Evolutionary conservation across 2,329 filamentous ascomycete genomes (phyloP).

Genomic region (Aspergillus fischeri): DNA sequence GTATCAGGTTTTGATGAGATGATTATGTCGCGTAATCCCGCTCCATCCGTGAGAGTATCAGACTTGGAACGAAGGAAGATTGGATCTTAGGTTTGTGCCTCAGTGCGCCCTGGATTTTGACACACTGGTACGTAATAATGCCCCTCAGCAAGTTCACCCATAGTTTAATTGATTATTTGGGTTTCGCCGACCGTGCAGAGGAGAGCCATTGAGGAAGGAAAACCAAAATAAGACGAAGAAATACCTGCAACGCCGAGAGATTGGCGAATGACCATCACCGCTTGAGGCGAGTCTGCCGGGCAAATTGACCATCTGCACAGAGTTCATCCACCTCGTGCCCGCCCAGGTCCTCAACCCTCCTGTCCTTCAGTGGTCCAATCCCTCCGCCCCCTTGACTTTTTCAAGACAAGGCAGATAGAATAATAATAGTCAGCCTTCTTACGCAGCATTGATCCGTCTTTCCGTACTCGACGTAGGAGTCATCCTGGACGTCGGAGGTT

Average conservation of each 20-base stretch:
- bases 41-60: neutral
- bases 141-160: neutral
- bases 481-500: neutral
- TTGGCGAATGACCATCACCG: neutral
- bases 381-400: neutral
- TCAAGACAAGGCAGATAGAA: neutral
- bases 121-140: neutral
- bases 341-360: neutral
- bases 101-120: neutral
- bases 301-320: neutral
- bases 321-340: neutral
- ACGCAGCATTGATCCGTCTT: neutral
- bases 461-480: neutral
- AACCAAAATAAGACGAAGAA: neutral
- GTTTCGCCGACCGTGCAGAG: neutral
- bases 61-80: neutral
- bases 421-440: neutral
- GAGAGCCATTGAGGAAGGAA: neutral
- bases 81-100: neutral
- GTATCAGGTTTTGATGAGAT: conserved; percentile 4
- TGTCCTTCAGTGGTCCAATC: neutral
- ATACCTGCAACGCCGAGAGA: neutral
- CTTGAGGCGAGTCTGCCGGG: neutral
- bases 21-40: conserved; percentile 18
- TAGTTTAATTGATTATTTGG: neutral